Evolutionary conservation across 129 eudicot species (phyloP).

Genomic region (Artemisia tridentata): DNA sequence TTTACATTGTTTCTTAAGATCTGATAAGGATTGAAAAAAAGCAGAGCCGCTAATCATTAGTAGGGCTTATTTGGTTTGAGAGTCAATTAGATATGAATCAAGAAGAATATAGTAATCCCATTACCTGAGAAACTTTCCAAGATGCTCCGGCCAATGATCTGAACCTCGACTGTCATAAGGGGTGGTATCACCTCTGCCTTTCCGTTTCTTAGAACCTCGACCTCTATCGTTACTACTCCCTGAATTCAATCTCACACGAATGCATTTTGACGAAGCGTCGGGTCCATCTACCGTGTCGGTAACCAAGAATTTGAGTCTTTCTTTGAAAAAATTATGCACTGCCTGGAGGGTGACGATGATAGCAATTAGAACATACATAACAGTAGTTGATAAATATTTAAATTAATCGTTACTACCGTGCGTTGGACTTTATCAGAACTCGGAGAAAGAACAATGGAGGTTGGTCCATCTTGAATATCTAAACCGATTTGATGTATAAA

Average conservation of each 20-base stretch:
- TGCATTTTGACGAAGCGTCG: constrained; percentile 69
- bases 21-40: background rate
- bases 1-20: background rate
- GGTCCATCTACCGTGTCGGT: constrained; percentile 95
- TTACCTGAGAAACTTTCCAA: constrained; percentile 92
- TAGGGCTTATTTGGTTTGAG: background rate
- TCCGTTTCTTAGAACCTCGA: constrained; percentile 61
- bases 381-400: background rate
- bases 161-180: constrained; percentile 87
- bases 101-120: background rate
- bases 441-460: constrained; percentile 74
- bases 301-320: constrained; percentile 74
- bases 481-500: constrained; percentile 50
- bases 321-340: constrained; percentile 84
- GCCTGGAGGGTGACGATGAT: constrained; percentile 46
- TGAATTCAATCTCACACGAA: constrained; percentile 74
- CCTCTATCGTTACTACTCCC: constrained; percentile 53
- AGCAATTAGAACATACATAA: background rate
- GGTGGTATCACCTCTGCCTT: constrained; percentile 69
- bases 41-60: background rate
- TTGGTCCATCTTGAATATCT: constrained; percentile 33
- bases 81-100: too few relatives aligned
- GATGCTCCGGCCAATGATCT: constrained; percentile 78
- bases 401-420: constrained; percentile 40
- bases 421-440: constrained; percentile 87